These are phyloP conservation scores for Cyphellophora europaea DNA, from an alignment of 2,329 filamentous ascomycete genomes.

Conservation along the genomic window DNA sequence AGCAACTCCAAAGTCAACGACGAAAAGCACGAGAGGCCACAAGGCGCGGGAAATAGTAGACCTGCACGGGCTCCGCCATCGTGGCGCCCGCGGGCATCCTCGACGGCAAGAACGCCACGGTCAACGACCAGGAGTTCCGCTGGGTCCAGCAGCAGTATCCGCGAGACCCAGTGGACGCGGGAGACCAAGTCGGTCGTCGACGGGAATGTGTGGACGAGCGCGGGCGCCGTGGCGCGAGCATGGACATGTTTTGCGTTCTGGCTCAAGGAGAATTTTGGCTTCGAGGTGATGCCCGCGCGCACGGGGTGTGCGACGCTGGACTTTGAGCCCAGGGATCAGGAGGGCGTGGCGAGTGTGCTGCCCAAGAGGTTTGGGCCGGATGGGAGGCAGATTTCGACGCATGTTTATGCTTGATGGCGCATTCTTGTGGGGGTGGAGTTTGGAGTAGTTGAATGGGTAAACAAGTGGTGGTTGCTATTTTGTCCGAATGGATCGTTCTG, in stretches of 20 bases:
- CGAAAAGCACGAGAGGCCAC: too few species aligned
- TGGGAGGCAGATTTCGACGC: slow-evolving; percentile 4
- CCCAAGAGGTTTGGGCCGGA: slow-evolving; percentile 6
- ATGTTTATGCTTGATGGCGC: slow-evolving; percentile 2
- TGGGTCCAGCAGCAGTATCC: slow-evolving; percentile 23
- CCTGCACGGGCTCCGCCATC: slow-evolving; percentile 5
- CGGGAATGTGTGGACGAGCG: slow-evolving; percentile 37
- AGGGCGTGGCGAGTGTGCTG: slow-evolving; percentile 15
- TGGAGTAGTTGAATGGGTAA: too few species aligned
- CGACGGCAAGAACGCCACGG: slow-evolving; percentile 34
- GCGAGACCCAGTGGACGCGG: slow-evolving; percentile 33
- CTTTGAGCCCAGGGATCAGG: slow-evolving; percentile 27
- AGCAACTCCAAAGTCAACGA: too few species aligned
- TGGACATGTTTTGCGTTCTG: slow-evolving; percentile 34
- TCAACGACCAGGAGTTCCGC: slow-evolving; percentile 28
- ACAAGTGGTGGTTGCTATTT: too few species aligned
- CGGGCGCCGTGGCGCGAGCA: slow-evolving; percentile 37
- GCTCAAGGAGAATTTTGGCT: slow-evolving; percentile 27
- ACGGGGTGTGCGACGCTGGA: slow-evolving; percentile 21
- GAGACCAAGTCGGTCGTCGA: slow-evolving; percentile 34
- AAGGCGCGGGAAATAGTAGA: too few species aligned
- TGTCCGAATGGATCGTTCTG: too few species aligned
- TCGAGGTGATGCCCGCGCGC: slow-evolving; percentile 4
- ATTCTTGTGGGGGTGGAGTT: too few species aligned
- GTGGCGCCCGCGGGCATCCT: slow-evolving; percentile 28